Evolutionary conservation across 805 yeast genomes (phyloP), one percentile per base, ranked within the genome.

Genomic region (Schwanniomyces occidentalis): DNA sequence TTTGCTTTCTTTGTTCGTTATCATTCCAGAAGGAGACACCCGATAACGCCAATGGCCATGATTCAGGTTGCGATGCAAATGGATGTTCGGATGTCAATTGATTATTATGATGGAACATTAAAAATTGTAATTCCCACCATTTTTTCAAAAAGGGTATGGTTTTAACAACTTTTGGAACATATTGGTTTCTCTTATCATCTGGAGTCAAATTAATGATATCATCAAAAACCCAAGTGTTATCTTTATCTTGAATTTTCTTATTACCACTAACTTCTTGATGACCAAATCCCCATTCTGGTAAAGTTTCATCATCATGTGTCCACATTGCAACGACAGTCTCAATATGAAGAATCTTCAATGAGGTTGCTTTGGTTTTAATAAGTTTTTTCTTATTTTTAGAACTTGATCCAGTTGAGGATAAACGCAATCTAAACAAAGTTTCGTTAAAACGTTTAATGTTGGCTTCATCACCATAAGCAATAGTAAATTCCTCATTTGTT

Each of bases 1-100:
- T 89, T 64, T 93, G 99, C 50, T 71, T 69, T 42, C 72, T 75
- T 35, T 61, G 52, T 6, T 73, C 80, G 34, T 72, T 69, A 41
- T 85, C 80, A 27, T 95, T 90, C 97, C 98, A 93, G 72, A 91
- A 93, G 1, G 97, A 88, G 24, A 93, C 97, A 48, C 99, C 99
- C 10, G 86, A 77, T 35, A 83, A 60, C 36, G 93, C 76, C 43
- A 86, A 71, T 13, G 99, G 99, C 99, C 99, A 93, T 6, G 82
- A 67, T 45, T 79, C 75, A 2, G 99, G 99, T 43, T 79, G 81
- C 4, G 97, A 88, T 7, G 97, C 96, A 69, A 86, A 93, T 29
- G 99, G 99, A 63, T 93, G 99, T 16, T 85, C 88, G 10, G 90
- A 74, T 2, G 89, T 74, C 46, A 93, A 72, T 48, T 82, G 80